Conservation (phyloP, 2,329 filamentous ascomycete species). For the Botryotinia convoluta region DNA sequence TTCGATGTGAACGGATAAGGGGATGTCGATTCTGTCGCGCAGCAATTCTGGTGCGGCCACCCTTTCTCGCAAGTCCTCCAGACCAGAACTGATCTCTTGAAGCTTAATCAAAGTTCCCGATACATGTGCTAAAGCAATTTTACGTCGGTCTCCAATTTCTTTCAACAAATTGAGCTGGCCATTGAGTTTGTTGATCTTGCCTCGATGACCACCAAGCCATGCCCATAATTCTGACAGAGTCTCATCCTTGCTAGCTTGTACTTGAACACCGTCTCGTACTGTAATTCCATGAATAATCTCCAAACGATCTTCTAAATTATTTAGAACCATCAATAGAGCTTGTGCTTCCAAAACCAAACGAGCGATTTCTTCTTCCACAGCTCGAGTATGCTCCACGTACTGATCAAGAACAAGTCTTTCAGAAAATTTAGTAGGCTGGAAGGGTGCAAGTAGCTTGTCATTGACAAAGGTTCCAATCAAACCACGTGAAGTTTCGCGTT, state of each 20-base stretch:
- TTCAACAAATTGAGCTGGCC: conserved; percentile 62
- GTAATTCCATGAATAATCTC: conserved; percentile 68
- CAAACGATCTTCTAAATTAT: conserved; percentile 67
- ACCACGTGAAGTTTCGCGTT: conserved; percentile 32
- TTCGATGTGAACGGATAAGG: conserved; percentile 71
- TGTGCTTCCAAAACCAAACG: conserved; percentile 68
- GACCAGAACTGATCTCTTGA: conserved; percentile 66
- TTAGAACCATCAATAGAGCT: conserved; percentile 62
- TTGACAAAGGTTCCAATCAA: conserved; percentile 44
- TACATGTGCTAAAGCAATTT: conserved; percentile 66
- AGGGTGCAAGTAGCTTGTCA: conserved; percentile 54
- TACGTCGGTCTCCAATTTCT: conserved; percentile 65
- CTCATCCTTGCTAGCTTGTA: conserved; percentile 59
- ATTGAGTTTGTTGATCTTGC: conserved; percentile 58
- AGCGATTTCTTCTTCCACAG: conserved; percentile 67
- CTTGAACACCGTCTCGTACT: conserved; percentile 58
- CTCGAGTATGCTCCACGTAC: conserved; percentile 69
- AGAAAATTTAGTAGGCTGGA: conserved; percentile 58
- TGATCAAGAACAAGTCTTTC: conserved; percentile 66
- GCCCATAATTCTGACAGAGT: conserved; percentile 72
- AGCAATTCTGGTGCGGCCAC: conserved; percentile 65
- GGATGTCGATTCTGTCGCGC: conserved; percentile 52
- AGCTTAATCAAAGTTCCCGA: conserved; percentile 67
- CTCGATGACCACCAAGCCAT: conserved; percentile 66
- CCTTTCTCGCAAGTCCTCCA: conserved; percentile 69